A percentile compares a stretch with the other conserved stretches of the same genome.
Evolutionary conservation across 768 basidiomycete genomes (phyloP).

Genomic region (Termitomyces sp.): DNA sequence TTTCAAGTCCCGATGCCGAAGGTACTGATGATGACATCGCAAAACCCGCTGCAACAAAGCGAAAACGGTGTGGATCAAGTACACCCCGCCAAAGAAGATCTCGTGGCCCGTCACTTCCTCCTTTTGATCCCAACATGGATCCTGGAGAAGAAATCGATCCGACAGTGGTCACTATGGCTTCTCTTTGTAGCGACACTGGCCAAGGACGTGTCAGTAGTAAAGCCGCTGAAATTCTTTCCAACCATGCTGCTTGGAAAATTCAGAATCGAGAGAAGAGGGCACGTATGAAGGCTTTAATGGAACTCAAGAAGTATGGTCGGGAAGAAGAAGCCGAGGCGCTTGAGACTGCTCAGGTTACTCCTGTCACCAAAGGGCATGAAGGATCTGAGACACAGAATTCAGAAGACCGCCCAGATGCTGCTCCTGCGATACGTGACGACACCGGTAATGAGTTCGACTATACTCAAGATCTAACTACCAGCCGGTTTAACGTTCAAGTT

Average conservation of each 20-base stretch:
- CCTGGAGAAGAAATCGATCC: conserved; percentile 79
- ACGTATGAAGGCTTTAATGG: conserved; percentile 57
- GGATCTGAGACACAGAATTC: conserved; percentile 7
- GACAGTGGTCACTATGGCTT: conserved; percentile 79
- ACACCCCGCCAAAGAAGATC: conserved; percentile 31
- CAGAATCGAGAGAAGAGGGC: conserved; percentile 62
- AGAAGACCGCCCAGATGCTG: conserved; percentile 4
- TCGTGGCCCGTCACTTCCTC: conserved; percentile 46
- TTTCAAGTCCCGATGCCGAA: conserved; percentile 9
- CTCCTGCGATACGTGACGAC: conserved; percentile 29
- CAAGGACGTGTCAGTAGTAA: conserved; percentile 77
- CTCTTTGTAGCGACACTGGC: conserved; percentile 72
- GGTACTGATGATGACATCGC: conserved; percentile 11
- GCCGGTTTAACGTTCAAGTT: conserved; percentile 80
- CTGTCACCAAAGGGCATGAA: conserved; percentile 15
- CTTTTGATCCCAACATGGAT: conserved; percentile 52
- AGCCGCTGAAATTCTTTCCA: conserved; percentile 63
- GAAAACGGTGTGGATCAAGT: conserved; percentile 20
- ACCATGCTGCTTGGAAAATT: conserved; percentile 69
- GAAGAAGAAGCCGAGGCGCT: conserved; percentile 36
- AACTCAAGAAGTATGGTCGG: conserved; percentile 71
- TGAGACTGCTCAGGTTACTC: conserved; percentile 11
- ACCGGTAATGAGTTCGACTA: conserved; percentile 68
- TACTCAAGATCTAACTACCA: conserved; percentile 53
- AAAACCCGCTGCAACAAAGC: conserved; percentile 3